Percentiles rank a stretch among this genome's conserved stretches.
Conservation (phyloP, 2,329 filamentous ascomycete species). For the Talaromyces atroroseus region DNA sequence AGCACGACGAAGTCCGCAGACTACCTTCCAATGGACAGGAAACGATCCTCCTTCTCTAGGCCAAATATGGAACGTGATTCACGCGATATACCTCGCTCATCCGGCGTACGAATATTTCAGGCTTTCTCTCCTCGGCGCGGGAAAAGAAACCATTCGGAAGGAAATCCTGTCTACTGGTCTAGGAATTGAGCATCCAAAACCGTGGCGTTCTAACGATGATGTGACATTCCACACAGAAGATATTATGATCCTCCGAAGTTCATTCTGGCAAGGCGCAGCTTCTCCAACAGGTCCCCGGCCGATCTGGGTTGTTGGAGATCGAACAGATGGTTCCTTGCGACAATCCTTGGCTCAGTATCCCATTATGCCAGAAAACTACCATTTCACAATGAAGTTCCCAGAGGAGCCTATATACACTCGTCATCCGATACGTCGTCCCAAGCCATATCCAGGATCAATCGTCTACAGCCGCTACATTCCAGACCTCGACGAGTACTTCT, state of each 20-base stretch:
- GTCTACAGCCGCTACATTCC: constrained; percentile 16
- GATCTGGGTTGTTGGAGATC: constrained; percentile 15
- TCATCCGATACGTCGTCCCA: constrained; percentile 12
- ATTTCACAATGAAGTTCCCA: constrained; percentile 15
- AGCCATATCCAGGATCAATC: constrained; percentile 13
- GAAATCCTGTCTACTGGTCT: constrained; percentile 36
- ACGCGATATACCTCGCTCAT: constrained; percentile 41
- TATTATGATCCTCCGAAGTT: constrained; percentile 10
- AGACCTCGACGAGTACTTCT: constrained; percentile 13
- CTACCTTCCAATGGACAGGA: constrained; percentile 38
- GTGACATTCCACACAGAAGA: not conserved
- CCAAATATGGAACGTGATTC: constrained; percentile 45
- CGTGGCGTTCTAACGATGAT: constrained; percentile 5
- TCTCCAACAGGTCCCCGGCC: constrained; percentile 14
- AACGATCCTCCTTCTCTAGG: constrained; percentile 35
- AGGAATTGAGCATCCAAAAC: constrained; percentile 12
- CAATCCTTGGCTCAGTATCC: constrained; percentile 5
- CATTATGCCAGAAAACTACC: constrained; percentile 13
- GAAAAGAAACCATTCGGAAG: constrained; percentile 31
- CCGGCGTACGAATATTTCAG: constrained; percentile 43
- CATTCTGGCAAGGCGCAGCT: constrained; percentile 16
- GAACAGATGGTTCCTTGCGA: constrained; percentile 15
- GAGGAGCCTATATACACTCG: constrained; percentile 10
- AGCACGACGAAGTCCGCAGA: constrained; percentile 39
- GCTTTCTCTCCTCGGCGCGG: constrained; percentile 35